Evolutionary conservation across 2,329 filamentous ascomycete genomes (phyloP).

Genomic region (Aspergillus sclerotialis): DNA sequence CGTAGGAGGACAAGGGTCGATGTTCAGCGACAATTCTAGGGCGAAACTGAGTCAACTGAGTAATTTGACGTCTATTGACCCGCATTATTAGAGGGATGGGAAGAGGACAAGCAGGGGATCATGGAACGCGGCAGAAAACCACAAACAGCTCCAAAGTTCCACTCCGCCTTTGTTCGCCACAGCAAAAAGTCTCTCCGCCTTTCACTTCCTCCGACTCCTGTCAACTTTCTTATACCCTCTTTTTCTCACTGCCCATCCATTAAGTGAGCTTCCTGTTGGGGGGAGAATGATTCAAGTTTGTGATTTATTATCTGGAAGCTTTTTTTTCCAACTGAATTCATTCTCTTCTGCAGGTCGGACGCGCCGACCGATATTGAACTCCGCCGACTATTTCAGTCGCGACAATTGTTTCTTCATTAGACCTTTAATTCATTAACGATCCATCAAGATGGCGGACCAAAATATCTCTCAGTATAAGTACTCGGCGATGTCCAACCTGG

Average conservation of each 20-base stretch:
- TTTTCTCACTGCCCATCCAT: constrained; percentile 18
- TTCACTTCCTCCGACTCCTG: constrained; percentile 19
- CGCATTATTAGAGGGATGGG: constrained; percentile 15
- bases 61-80: constrained; percentile 12
- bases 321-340: constrained; percentile 17
- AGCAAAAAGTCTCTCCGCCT: too few species aligned
- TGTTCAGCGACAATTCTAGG: not conserved
- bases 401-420: constrained; percentile 7
- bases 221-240: constrained; percentile 13
- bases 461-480: constrained; percentile 96
- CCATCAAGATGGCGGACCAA: constrained; percentile 58
- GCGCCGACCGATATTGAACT: constrained; percentile 27
- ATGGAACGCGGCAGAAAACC: constrained; percentile 16
- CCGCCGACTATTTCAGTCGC: constrained; percentile 23
- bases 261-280: constrained; percentile 20
- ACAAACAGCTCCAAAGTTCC: constrained; percentile 22
- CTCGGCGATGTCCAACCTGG: constrained; percentile 99
- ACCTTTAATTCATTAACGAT: constrained; percentile 8
- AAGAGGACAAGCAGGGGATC: constrained; percentile 6
- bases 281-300: constrained; percentile 34
- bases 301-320: constrained; percentile 19
- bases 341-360: constrained; percentile 21
- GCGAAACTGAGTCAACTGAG: constrained; percentile 7
- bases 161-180: constrained; percentile 25
- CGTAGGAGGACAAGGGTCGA: constrained; percentile 6